Evolutionary conservation across 169 alveolate genomes (phyloP), one percentile per base, ranked within the genome.

Genomic region (Perkinsus marinus): DNA sequence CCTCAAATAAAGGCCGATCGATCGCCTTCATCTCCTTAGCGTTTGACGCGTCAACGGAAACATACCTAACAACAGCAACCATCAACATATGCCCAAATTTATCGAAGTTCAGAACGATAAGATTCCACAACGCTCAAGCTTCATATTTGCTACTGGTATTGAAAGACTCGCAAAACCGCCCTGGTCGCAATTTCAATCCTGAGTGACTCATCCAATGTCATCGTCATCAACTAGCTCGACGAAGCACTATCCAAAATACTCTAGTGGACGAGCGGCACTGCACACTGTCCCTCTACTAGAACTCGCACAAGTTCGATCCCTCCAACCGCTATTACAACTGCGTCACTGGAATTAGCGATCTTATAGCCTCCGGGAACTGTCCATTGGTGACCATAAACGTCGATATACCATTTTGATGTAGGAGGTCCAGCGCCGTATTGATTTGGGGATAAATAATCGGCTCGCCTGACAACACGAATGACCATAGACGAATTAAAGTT

Each of bases 361-460:
- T 91, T 92, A 97, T 94, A 46, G 93, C 96, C 91, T 94, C 96
- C 16, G 98, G 98, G 93, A 96, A 96, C 95, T 97, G 98, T 19
- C 97, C 98, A 89, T 97, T 97, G 37, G 98, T 96, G 7, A 94
- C 98, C 91, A 97, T 93, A 91, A 97, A 97, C 0, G 97, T 94
- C 26, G 98, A 97, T 30, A 97, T 96, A 43, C 92, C 94, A 39
- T 94, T 89, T 68, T 93, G 92, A 92, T 97, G 98, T 90, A 97
- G 94, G 39, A 93, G 96, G 46, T 90, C 92, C 89, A 97, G 91
- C 90, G 96, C 93, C 93, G 95, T 96, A 92, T 97, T 97, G 92
- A 97, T 96, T 37, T 93, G 95, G 16, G 98, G 97, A 93, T 96
- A 97, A 97, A 96, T 96, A 39, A 97, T 96, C n/a, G 98, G 98